A percentile compares a stretch with the other conserved stretches of the same genome.
Conservation (phyloP, 148 eudicot genomes). For the Rhododendron ovatum region DNA sequence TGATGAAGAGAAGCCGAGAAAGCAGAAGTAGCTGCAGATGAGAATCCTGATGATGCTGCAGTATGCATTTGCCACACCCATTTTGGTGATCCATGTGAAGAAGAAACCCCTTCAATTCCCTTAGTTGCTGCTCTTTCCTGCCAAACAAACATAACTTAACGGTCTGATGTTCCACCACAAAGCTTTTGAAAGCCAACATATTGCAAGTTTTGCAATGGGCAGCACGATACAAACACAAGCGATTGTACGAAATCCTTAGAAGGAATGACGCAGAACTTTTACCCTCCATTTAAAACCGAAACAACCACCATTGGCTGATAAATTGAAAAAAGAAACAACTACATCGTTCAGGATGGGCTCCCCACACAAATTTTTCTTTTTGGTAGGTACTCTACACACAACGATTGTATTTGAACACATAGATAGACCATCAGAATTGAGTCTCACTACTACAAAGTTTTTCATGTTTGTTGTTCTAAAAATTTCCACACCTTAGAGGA, state of each 20-base stretch:
- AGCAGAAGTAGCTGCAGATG: conserved; percentile 18
- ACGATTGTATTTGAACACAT: neutral
- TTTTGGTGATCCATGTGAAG: conserved; percentile 16
- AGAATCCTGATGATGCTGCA: conserved; percentile 57
- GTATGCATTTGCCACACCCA: conserved; percentile 38
- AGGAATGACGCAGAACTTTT: neutral
- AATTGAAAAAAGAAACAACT: neutral
- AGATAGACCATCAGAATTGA: neutral
- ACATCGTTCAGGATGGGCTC: neutral
- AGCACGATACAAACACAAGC: neutral
- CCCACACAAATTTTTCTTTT: neutral
- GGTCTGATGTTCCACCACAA: neutral
- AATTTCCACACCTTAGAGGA: neutral
- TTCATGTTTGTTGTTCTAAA: neutral
- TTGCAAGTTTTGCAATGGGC: neutral
- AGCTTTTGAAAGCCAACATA: neutral
- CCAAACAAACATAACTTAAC: neutral
- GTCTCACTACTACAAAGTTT: neutral
- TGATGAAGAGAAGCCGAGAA: conserved; percentile 1
- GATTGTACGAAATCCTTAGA: neutral
- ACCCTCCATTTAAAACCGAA: neutral
- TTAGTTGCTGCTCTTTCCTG: conserved; percentile 24
- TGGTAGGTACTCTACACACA: neutral
- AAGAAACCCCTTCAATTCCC: conserved; percentile 20
- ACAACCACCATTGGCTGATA: neutral